Base-by-base conservation (phyloP, 805 yeast genomes). In the Deakozyma indianensis region DNA sequence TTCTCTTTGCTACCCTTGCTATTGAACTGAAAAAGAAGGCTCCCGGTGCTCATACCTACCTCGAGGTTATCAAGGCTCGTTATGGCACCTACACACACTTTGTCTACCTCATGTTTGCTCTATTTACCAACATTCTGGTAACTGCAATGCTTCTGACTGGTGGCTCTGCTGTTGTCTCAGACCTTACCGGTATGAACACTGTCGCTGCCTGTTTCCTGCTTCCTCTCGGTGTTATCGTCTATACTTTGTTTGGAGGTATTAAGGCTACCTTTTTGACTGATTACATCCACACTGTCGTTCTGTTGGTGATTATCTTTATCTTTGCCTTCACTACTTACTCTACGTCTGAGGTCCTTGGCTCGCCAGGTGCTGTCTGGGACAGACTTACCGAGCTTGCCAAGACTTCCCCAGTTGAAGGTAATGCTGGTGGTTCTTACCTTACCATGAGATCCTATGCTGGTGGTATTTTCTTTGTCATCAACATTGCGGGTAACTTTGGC, bases 141-240 rank as follows among this genome's bases (percentile, higher is more conserved):
- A 85, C 95, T 24, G 94, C 94, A 2, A 86, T 86, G 96, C 71
- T 88, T 41, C 68, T 88, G 44, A 80, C 94, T 3, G 95, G 95
- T 49, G 95, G 95, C 27, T 78, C 94, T 41, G 92, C 94, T 0
- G 83, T 85, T 4, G 78, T 87, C 46, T 70, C 65, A 51, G 82
- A 80, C 54, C 69, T 88, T 51, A 86, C 95, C 2, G 96, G 96
- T 1, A 78, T 80, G 79, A 68, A 81, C 60, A 73, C 80, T 2
- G 80, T 78, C 32, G 96, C 95, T 4, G 83, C 87, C 1, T 77
- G 86, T 61, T 80, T 83, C 63, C 64, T 88, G 44, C 70, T 88
- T 44, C 96, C 96, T 2, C 64, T 88, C 14, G 88, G 88, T 56
- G 86, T 82, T 41, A 71, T 80, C 44, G 60, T 80, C 32, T 83